Conservation (phyloP, 2,329 filamentous ascomycete genomes). For the Drechslera avenae region DNA sequence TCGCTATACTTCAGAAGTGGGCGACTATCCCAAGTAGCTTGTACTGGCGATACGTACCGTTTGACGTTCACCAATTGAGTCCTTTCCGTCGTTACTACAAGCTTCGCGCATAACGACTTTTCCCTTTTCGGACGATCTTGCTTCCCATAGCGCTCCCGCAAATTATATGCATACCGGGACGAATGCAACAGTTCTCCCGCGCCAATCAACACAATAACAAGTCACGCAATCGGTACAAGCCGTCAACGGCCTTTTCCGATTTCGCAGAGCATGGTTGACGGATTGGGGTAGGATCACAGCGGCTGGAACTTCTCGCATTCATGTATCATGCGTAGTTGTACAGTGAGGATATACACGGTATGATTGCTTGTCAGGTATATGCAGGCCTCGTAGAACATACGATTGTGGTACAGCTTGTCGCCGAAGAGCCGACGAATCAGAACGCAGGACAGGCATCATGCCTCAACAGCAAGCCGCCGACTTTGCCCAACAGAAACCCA, state of each 20-base stretch:
- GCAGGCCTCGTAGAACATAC: slow-evolving; percentile 34
- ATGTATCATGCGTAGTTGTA: neutral
- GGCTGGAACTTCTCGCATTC: neutral
- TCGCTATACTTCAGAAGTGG: slow-evolving; percentile 21
- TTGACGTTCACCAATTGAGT: slow-evolving; percentile 25
- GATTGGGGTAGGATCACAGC: neutral
- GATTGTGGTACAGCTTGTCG: slow-evolving; percentile 27
- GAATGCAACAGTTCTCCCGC: slow-evolving; percentile 22
- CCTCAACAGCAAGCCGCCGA: slow-evolving; percentile 33
- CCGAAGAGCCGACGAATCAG: slow-evolving; percentile 30
- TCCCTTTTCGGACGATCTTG: slow-evolving; percentile 26
- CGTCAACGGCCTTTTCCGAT: neutral
- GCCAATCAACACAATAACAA: slow-evolving; percentile 19
- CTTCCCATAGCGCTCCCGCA: slow-evolving; percentile 37
- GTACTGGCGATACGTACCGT: slow-evolving; percentile 22
- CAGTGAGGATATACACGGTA: slow-evolving; percentile 15
- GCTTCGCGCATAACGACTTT: slow-evolving; percentile 24
- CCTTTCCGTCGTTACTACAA: slow-evolving; percentile 15
- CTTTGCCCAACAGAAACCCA: slow-evolving; percentile 31
- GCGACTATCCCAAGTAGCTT: slow-evolving; percentile 27
- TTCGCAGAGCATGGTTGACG: neutral
- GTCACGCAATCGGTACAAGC: slow-evolving; percentile 1
- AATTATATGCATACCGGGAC: slow-evolving; percentile 34
- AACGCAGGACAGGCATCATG: slow-evolving; percentile 25
- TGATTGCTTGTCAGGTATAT: slow-evolving; percentile 23